phyloP scores from a whole-genome alignment of 176 grass and related monocot genomes.

The Tillandsia leiboldiana region DNA sequence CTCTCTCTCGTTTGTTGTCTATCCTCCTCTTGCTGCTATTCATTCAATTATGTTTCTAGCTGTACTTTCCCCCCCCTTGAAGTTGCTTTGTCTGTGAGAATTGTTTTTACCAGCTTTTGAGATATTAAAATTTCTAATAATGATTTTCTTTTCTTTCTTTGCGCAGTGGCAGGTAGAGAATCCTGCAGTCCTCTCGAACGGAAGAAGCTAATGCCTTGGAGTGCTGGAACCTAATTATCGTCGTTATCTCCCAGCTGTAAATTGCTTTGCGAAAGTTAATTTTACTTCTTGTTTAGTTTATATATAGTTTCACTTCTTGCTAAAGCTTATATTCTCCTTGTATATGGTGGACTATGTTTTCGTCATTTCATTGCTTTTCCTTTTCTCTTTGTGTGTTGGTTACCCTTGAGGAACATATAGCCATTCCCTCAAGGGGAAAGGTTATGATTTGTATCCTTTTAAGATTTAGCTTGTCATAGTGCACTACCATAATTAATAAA shows the following conservation, averaged over 20 bases:
- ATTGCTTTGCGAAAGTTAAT: background rate
- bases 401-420: background rate
- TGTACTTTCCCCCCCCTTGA: no score
- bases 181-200: background rate
- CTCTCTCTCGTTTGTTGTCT: no score
- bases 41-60: no score
- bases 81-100: background rate
- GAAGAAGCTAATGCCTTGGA: background rate
- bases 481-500: no score
- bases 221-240: background rate
- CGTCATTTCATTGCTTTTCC: background rate
- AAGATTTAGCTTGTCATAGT: no score
- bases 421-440: no score
- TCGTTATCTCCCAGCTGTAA: background rate
- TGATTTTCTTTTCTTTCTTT: background rate
- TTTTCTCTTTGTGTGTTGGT: background rate
- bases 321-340: background rate
- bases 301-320: background rate
- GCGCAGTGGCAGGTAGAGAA: background rate
- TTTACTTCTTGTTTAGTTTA: background rate
- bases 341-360: background rate
- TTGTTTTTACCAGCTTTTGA: background rate
- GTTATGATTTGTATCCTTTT: no score
- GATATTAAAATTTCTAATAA: background rate
- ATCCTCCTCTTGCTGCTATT: no score